Evolutionary conservation across 441 rosid species (phyloP).

Genomic region (Croton laevigatus): DNA sequence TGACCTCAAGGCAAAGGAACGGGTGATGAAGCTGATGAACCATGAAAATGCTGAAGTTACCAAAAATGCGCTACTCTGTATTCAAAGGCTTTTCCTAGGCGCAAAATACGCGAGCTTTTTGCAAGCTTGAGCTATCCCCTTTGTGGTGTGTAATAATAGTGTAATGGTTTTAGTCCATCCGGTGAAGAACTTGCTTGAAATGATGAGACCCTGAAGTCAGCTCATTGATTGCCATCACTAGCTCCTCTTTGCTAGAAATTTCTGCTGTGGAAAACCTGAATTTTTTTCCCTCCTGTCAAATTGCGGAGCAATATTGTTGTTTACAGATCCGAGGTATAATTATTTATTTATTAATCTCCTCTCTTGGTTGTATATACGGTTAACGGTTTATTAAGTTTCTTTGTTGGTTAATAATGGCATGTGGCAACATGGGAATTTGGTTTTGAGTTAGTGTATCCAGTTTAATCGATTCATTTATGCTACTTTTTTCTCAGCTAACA

Average conservation of each 20-base stretch:
- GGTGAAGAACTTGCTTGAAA: neutral
- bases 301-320: neutral
- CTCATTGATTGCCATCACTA: neutral
- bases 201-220: conserved; percentile 6
- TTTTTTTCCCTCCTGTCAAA: neutral
- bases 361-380: conserved; percentile 14
- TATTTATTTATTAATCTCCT: conserved; percentile 10
- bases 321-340: conserved; percentile 3
- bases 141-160: conserved; percentile 1
- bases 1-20: conserved; percentile 93
- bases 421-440: neutral
- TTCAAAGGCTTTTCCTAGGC: conserved; percentile 96
- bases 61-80: conserved; percentile 82
- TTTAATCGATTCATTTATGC: neutral
- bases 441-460: too few species aligned
- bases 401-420: conserved; percentile 17
- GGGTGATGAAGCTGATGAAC: conserved; percentile 95
- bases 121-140: conserved; percentile 50
- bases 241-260: neutral
- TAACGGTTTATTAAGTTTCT: neutral
- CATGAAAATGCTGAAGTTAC: conserved; percentile 91
- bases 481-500: neutral
- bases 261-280: conserved; percentile 5
- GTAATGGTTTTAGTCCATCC: neutral
- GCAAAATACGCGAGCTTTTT: conserved; percentile 97